Base-by-base conservation (phyloP, 345 rosid species). In the Sisymbrium irio region DNA sequence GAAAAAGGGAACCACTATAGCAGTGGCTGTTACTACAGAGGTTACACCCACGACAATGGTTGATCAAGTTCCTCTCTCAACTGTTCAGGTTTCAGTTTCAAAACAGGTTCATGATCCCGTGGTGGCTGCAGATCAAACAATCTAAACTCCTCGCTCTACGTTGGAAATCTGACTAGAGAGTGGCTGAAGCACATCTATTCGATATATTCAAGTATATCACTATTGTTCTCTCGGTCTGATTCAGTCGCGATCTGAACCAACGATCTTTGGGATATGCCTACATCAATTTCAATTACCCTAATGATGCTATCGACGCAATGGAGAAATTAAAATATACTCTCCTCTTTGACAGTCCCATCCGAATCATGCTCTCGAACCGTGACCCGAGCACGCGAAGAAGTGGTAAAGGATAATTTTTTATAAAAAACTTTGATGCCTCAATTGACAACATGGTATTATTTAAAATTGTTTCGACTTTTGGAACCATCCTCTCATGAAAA, bases 361-460 rank as follows among this genome's bases (percentile, higher is more conserved):
- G 96, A 78, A 84, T 87, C 42, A 89, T 89, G 96, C 84, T 77
- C 65, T 89, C 91, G 28, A 83, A 87, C 56, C 83, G 93, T 33
- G 96, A 89, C 81, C 93, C 93, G 10, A 85, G 85, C 44, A 73
- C 78, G 5, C 71, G 96, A 37, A 77, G 73, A 64, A 87, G 88
- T 70, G 93, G 96, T 8, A 73, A 78, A 78, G 96, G 80, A n/a
- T 87, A 89, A 36, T 78, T 89, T 13, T 89, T 86, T 50, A 85
- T 89, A 75, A 89, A 89, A 84, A 89, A 87, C 76, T 81, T 89
- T 15, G 89, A 86, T 46, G 11, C 71, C 11, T 55, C 85, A 0
- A 77, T 89, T 6, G 90, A 87, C 69, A 84, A 83, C 83, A 89
- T 83, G 77, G 81, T 84, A 3, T 56, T 89, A 72, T 71, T 63